Evolutionary conservation across 495 filamentous ascomycete species (phyloP), one percentile per base, ranked within the genome.

Genomic region (Chaetomium tenue): DNA sequence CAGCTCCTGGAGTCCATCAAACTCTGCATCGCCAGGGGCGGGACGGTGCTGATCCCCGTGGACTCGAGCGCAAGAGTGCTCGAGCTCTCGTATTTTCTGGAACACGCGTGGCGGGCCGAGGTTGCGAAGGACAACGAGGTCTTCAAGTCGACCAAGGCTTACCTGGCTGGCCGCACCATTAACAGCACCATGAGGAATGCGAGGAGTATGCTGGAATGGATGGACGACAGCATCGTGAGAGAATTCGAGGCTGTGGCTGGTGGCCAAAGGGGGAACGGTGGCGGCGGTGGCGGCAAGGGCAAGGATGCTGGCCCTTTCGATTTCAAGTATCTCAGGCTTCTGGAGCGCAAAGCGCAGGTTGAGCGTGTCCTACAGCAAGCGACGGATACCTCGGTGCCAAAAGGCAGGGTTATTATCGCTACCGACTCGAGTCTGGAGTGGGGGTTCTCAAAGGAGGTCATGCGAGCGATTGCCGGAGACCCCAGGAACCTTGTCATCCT

Each of bases 161-260:
- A 92, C 72, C 76, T 99, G 42, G 93, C 91, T 0, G 91, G 91
- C 22, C 88, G 85, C 54, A 93, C 88, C 65, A 87, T 89, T 58
- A 84, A 86, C 58, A 90, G 89, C 26, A 93, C 91, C 2, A 91
- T 96, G 87, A 80, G 89, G 61, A 87, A 96, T 60, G 90, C 93
- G 18, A 84, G 92, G 65, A 97, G 93, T 73, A 96, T 98, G 92
- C 77, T 98, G 60, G 94, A 99, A 74, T 99, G 94, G 94, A 98
- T 97, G 92, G 92, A 97, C 70, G 92, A 97, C 68, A 88, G 84
- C 55, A 92, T 99, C 56, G 85, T 96, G 58, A 84, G 88, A 54
- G 92, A 97, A 66, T 95, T 97, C 62, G 95, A 99, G 75, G 87
- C 88, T 2, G 86, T 88, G 2, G 89, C 82, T 2, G 82, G 83